These are phyloP conservation scores for Alternaria metachromatica DNA, from an alignment of 2,329 filamentous ascomycete species.

Conservation along the genomic window DNA sequence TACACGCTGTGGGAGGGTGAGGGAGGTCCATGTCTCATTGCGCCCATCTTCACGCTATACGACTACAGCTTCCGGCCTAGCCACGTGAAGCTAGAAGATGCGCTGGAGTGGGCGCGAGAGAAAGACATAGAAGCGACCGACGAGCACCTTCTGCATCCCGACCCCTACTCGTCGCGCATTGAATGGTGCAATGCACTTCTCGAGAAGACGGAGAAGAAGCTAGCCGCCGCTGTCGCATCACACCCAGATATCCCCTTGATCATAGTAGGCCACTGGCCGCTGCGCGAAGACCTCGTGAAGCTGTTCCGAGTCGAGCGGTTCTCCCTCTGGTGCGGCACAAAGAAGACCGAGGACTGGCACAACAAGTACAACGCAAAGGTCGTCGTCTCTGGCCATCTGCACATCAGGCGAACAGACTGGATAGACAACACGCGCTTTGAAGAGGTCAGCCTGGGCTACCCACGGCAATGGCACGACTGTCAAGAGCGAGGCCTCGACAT, in stretches of 20 bases:
- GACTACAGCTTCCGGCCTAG: conserved; percentile 65
- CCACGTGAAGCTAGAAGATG: conserved; percentile 56
- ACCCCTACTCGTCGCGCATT: conserved; percentile 53
- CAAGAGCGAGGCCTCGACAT: conserved; percentile 53
- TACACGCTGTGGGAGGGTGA: conserved; percentile 62
- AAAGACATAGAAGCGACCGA: conserved; percentile 56
- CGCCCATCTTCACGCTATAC: conserved; percentile 65
- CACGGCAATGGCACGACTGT: conserved; percentile 55
- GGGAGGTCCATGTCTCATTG: conserved; percentile 58
- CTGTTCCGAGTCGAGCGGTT: conserved; percentile 54
- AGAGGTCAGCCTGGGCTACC: conserved; percentile 57
- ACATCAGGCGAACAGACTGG: conserved; percentile 57
- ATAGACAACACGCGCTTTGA: conserved; percentile 56
- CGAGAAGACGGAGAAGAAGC: conserved; percentile 49
- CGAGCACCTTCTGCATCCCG: conserved; percentile 54
- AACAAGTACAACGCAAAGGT: conserved; percentile 55
- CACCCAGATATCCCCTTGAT: conserved; percentile 48
- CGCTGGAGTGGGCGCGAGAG: conserved; percentile 55
- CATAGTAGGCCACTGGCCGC: conserved; percentile 57
- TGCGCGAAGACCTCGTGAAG: conserved; percentile 54
- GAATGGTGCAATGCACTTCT: conserved; percentile 55
- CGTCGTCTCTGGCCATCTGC: conserved; percentile 56
- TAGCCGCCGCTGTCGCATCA: conserved; percentile 41
- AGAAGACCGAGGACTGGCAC: conserved; percentile 57
- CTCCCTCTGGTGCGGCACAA: conserved; percentile 57